A percentile compares a stretch with the other conserved stretches of the same genome.
phyloP scores from a whole-genome alignment of 176 grass and related monocot genomes.

The Alopecurus myosuroides region DNA sequence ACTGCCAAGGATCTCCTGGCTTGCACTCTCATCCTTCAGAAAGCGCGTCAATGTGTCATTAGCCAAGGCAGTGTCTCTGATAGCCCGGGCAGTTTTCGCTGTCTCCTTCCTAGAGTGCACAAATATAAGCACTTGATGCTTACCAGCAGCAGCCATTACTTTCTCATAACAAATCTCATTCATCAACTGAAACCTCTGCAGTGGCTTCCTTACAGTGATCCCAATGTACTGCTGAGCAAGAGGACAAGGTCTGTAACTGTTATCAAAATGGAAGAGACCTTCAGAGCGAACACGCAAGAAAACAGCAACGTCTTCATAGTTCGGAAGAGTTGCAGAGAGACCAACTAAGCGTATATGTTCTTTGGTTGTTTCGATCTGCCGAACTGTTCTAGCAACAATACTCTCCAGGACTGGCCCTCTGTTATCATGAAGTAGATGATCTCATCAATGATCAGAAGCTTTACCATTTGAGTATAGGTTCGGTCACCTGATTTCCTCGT shows the following conservation, averaged over 20 bases:
- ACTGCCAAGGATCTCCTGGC: conserved; percentile 80
- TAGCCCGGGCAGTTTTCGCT: conserved; percentile 83
- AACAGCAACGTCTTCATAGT: conserved; percentile 83
- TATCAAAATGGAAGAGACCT: conserved; percentile 89
- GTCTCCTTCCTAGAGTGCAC: conserved; percentile 98
- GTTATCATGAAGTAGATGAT: conserved; percentile 98
- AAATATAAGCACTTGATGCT: conserved; percentile 97
- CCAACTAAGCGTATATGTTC: conserved; percentile 87
- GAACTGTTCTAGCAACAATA: conserved; percentile 89
- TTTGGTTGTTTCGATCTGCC: conserved; percentile 91
- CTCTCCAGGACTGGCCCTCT: conserved; percentile 96
- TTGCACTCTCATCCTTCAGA: conserved; percentile 85
- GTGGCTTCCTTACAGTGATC: conserved; percentile 87
- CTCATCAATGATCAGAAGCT: conserved; percentile 89
- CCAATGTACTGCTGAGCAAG: conserved; percentile 96
- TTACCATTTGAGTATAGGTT: conserved; percentile 96
- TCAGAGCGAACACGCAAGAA: conserved; percentile 68
- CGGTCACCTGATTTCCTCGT: conserved; percentile 95
- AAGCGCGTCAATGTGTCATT: conserved; percentile 84
- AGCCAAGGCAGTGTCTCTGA: conserved; percentile 75
- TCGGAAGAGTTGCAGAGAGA: conserved; percentile 82
- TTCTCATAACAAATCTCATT: conserved; percentile 97
- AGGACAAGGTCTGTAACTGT: conserved; percentile 94
- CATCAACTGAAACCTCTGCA: conserved; percentile 97
- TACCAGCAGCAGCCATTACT: conserved; percentile 84